Base-by-base conservation (phyloP, 1,284 basidiomycete genomes). In the Heterobasidion occidentale region DNA sequence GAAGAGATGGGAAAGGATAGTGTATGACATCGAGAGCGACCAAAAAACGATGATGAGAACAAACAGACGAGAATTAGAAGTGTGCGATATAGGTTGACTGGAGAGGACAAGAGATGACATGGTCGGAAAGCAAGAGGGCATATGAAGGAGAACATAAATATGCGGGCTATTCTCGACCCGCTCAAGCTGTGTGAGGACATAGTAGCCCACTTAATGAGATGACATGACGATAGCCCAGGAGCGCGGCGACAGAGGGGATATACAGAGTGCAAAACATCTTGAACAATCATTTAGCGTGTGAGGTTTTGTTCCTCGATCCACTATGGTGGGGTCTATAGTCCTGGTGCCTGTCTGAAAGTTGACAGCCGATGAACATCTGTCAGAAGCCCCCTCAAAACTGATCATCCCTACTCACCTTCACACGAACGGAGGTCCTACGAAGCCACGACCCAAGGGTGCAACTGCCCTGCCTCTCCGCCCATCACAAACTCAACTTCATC, bases 401-500 rank as follows among this genome's bases (percentile, higher is more conserved):
- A 27, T 27, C 27, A 27, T 27, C 38, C 11, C 38, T 12, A 42
- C 38, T 42, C 38, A 42, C 38, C 38, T 42, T 42, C 38, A 27
- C 5, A 27, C 27, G 27, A 27, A 27, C 27, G 27, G 27, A 27
- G 27, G 27, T 27, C 27, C 27, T 47, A 54, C 34, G 33, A 47
- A 20, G 53, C 46, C 20, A 46, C 15, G 45, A 57, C 49, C 61
- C 60, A 62, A n/a, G 58, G 48, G 52, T 53, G 60, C 8, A 51
- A 45, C 54, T 53, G 60, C 9, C 53, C 53, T 42, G 6, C 52
- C 42, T 58, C 60, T 35, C 60, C 53, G 44, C 73, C 77, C 54
- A 81, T 71, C 51, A 80, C 78, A 58, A 80, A 78, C 51, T 75
- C 79, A 38, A 81, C 71, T 34, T 79, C 77, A 34, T 80, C 77